phyloP scores from a whole-genome alignment of 495 filamentous ascomycete species.

The Pyrenula massariospora region DNA sequence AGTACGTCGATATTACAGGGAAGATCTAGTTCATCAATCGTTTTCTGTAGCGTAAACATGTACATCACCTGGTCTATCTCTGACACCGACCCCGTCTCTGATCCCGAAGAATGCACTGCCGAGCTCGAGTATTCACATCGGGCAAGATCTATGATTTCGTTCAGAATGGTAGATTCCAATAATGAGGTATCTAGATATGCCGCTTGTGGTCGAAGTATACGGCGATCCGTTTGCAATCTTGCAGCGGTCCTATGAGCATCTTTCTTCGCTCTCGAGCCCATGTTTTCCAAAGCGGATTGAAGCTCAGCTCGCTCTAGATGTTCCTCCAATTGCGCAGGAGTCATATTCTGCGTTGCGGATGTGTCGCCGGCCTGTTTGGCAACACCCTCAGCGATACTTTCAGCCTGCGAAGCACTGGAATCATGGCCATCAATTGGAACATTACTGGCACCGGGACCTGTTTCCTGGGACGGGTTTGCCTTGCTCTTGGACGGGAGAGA shows the following conservation, averaged over 20 bases:
- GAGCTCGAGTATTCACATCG: constrained; percentile 22
- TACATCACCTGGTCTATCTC: constrained; percentile 66
- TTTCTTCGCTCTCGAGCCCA: constrained; percentile 54
- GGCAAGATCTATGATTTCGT: constrained; percentile 52
- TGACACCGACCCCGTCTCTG: constrained; percentile 19
- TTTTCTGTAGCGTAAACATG: constrained; percentile 70
- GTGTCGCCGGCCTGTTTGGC: not conserved
- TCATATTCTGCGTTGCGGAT: constrained; percentile 35
- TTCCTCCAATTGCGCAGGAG: constrained; percentile 72
- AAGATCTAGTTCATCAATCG: constrained; percentile 57
- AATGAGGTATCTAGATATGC: constrained; percentile 51
- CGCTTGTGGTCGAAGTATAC: constrained; percentile 63
- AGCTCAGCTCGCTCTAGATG: constrained; percentile 74
- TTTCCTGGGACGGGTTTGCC: constrained; percentile 18
- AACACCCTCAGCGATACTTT: not conserved
- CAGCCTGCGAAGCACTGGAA: not conserved
- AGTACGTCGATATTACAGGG: constrained; percentile 10
- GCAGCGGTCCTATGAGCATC: constrained; percentile 56
- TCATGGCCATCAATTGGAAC: constrained; percentile 6
- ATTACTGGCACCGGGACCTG: not conserved
- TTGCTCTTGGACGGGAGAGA: constrained; percentile 67
- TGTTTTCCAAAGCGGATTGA: constrained; percentile 71
- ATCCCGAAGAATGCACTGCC: constrained; percentile 14
- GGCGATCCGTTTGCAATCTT: constrained; percentile 66
- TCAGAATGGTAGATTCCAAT: constrained; percentile 75